Conservation (phyloP, 2,329 filamentous ascomycete genomes). For the Niveomyces coronatus region DNA sequence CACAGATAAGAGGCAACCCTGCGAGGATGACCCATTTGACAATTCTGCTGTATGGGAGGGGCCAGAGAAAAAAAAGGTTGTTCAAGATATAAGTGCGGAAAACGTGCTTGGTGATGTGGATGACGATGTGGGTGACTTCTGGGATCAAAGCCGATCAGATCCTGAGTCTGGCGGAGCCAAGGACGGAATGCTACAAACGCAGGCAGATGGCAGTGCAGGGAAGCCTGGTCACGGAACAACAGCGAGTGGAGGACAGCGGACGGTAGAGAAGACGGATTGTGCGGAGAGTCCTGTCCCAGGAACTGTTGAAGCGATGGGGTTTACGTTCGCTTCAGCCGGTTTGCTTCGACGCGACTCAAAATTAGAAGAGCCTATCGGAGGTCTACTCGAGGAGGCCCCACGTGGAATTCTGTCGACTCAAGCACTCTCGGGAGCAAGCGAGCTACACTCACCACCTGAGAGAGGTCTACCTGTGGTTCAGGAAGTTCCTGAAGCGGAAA, state of each 20-base stretch:
- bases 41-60: conserved; percentile 35
- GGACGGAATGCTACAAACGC: conserved; percentile 6
- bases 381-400: conserved; percentile 22
- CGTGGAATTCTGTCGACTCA: conserved; percentile 16
- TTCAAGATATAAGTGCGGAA: conserved; percentile 14
- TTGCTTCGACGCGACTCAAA: conserved; percentile 23
- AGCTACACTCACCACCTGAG: conserved; percentile 32
- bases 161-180: conserved; percentile 1
- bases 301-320: conserved; percentile 18
- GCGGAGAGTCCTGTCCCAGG: conserved; percentile 31
- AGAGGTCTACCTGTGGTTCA: conserved; percentile 40
- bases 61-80: conserved; percentile 26
- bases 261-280: conserved; percentile 17
- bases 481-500: conserved; percentile 38
- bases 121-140: conserved; percentile 21
- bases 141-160: conserved; percentile 15
- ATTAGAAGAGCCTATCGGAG: conserved; percentile 19
- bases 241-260: conserved; percentile 16
- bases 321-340: conserved; percentile 12
- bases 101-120: conserved; percentile 13
- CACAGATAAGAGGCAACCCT: conserved; percentile 28
- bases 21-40: conserved; percentile 34
- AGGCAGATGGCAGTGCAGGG: conserved; percentile 13
- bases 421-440: conserved; percentile 21
- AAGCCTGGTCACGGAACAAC: conserved; percentile 16